These are phyloP conservation scores for Raffaelea arxii DNA, from an alignment of 2,329 filamentous ascomycete genomes.

Conservation along the genomic window DNA sequence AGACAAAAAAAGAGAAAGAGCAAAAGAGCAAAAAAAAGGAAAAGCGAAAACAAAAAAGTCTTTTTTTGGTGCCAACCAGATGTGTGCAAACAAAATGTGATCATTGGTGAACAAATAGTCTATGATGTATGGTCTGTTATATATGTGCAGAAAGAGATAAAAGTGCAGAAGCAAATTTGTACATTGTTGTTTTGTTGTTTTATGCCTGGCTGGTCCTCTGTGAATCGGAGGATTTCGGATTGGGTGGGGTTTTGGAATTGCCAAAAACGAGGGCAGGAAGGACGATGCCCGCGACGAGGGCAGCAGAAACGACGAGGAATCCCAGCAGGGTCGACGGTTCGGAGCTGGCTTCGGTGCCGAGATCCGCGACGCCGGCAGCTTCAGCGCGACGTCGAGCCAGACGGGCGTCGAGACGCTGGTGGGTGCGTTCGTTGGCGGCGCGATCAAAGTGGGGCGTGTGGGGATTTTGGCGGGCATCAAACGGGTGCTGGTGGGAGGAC, in stretches of 20 bases:
- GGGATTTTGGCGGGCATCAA: conserved; percentile 18
- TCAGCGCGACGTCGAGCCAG: conserved; percentile 27
- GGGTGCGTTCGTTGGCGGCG: conserved; percentile 61
- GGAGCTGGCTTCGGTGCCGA: conserved; percentile 25
- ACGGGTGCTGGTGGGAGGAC: background rate
- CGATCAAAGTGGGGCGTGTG: conserved; percentile 73
- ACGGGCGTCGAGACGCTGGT: conserved; percentile 50
- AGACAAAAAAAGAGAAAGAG: background rate
- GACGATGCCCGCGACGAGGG: conserved; percentile 35
- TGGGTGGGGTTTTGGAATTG: conserved; percentile 20
- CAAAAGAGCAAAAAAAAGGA: background rate
- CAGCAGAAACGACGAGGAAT: conserved; percentile 40
- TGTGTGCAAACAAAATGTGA: too few species aligned
- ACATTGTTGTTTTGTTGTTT: background rate
- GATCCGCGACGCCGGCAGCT: conserved; percentile 16
- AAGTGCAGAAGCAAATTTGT: too few species aligned
- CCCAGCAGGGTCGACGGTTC: conserved; percentile 30
- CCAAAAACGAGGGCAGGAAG: conserved; percentile 33
- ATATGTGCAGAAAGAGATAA: too few species aligned
- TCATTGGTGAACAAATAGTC: too few species aligned
- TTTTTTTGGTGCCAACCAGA: background rate
- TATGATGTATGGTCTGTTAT: too few species aligned
- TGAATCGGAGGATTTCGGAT: background rate
- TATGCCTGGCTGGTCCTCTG: background rate
- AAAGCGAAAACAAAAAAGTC: background rate